Conservation (phyloP, 768 basidiomycete species). For the Rickenella mellea region DNA sequence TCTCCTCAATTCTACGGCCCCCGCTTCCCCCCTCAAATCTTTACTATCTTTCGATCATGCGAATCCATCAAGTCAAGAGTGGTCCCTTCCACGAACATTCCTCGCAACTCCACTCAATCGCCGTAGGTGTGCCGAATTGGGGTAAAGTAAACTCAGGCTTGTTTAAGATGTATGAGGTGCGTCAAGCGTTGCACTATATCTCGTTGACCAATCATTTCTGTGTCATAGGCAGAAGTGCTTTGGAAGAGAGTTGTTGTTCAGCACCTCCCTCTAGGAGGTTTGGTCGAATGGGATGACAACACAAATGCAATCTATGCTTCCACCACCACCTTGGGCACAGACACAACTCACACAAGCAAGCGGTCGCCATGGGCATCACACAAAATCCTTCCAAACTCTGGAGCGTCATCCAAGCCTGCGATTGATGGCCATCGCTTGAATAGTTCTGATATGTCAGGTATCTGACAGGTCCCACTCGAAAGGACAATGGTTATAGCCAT, state of each 20-base stretch:
- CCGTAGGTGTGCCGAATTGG: conserved; percentile 84
- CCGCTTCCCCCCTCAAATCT: conserved; percentile 61
- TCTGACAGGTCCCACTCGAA: no score
- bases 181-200: conserved; percentile 9
- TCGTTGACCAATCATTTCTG: neutral
- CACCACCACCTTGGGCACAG: no score
- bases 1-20: conserved; percentile 50
- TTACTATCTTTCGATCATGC: conserved; percentile 69
- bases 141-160: conserved; percentile 82
- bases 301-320: no score
- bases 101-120: conserved; percentile 81
- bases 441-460: no score
- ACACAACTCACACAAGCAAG: no score
- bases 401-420: no score
- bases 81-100: conserved; percentile 93
- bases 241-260: conserved; percentile 95
- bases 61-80: conserved; percentile 71
- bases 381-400: no score
- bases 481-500: no score
- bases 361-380: no score
- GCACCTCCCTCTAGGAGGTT: conserved; percentile 78
- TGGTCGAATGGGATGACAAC: conserved; percentile 64
- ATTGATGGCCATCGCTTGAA: no score
- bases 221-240: conserved; percentile 71
- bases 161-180: conserved; percentile 91